Percentiles rank a stretch among this genome's conserved stretches.
These are phyloP conservation scores for Calonectria ilicicola DNA, from an alignment of 2,329 filamentous ascomycete species.

Conservation along the genomic window DNA sequence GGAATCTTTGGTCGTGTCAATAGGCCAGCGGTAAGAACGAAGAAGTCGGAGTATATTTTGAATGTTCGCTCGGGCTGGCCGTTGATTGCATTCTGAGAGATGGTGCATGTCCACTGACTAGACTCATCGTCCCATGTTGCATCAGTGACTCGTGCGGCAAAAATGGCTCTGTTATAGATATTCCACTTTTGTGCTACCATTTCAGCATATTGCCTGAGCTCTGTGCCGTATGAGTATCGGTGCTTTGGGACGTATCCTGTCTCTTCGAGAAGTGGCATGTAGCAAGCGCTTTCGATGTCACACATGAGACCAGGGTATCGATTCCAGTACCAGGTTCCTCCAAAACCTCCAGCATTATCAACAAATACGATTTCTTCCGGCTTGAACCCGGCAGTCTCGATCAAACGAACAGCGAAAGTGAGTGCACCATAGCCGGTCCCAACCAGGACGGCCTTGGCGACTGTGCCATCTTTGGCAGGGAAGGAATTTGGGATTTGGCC, in stretches of 20 bases:
- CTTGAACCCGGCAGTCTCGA: background rate
- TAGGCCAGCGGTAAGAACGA: background rate
- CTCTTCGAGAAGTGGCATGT: conserved; percentile 71
- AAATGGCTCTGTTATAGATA: conserved; percentile 52
- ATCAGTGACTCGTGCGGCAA: conserved; percentile 54
- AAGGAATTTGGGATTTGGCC: background rate
- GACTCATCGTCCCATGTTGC: conserved; percentile 60
- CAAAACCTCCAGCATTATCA: background rate
- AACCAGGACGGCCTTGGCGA: background rate
- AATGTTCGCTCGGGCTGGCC: background rate
- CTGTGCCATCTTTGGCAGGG: background rate
- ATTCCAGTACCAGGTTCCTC: conserved; percentile 53
- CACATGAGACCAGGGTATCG: conserved; percentile 64
- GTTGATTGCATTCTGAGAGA: background rate
- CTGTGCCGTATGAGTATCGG: conserved; percentile 57
- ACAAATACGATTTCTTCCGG: background rate
- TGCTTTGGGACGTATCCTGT: conserved; percentile 68
- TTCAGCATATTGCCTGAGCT: conserved; percentile 57
- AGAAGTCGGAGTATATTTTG: background rate
- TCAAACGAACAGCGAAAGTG: background rate
- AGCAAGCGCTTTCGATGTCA: conserved; percentile 71
- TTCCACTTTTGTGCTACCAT: conserved; percentile 56
- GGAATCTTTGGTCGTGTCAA: background rate
- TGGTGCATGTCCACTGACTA: conserved; percentile 31
- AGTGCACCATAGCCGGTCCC: background rate